Base-by-base conservation (phyloP, 352 stramenopile genomes). In the Pythium guiyangense region DNA sequence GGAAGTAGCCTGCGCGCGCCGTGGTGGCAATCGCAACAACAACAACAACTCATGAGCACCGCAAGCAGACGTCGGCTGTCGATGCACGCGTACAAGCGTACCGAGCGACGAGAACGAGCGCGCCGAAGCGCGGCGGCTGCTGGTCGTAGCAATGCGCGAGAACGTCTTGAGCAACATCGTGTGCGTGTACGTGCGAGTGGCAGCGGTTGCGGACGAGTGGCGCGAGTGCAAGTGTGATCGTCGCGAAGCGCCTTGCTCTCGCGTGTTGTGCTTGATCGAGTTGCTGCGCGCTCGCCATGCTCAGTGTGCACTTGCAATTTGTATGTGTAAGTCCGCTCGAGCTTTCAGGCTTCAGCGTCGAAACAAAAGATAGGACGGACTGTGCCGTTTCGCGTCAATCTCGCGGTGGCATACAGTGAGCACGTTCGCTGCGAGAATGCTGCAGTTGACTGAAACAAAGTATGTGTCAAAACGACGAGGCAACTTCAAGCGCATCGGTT, bases 1-100 rank as follows among this genome's bases (percentile, higher is more conserved):
- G 86, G 42, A 95, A 94, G 42, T 66, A 79, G 50, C 79, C 81
- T 22, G 22, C 22, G 35, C 15, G 26, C 42, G 15, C 31, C 31
- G 22, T 22, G 22, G 22, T 22, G 22, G 22, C 22, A 22, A 22
- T 22, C 22, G 22, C 22, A 22, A 22, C 22, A 22, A 22, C 22
- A 22, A 22, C 22, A 22, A 22, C 22, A 22, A 22, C 22, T 22
- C 22, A 22, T 22, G 22, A 22, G 22, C 22, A 22, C 22, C 22
- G 22, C 22, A 22, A 22, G 22, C 22, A 22, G 22, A 22, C 22
- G 22, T 22, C 22, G 22, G 22, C 22, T 22, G 22, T 22, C 22
- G 22, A 22, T 22, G 22, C 22, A 22, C 22, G 22, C 22, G 22
- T 22, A 22, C 22, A 22, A 22, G 31, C 60, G 34, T 20, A 77